Conservation (phyloP, 2,329 filamentous ascomycete genomes). For the Monascus ruber region DNA sequence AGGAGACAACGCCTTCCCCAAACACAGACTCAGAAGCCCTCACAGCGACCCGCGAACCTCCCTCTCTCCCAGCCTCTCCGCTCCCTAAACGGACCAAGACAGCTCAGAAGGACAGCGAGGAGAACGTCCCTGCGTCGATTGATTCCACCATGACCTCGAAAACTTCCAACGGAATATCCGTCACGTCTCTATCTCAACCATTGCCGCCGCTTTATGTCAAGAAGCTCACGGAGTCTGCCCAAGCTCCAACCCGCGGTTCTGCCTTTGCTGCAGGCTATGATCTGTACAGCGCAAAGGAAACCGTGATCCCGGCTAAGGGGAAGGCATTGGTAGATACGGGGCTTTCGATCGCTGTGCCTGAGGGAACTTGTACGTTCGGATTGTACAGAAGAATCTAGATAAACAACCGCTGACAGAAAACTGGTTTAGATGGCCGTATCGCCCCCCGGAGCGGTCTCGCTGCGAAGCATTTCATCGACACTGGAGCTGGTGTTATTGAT, state of each 20-base stretch:
- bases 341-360: slow-evolving; percentile 80
- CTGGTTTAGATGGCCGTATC: slow-evolving; percentile 62
- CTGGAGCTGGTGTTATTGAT: slow-evolving; percentile 91
- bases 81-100: slow-evolving; percentile 70
- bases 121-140: slow-evolving; percentile 12
- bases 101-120: slow-evolving; percentile 13
- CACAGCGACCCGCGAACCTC: slow-evolving; percentile 32
- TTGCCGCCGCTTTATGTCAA: slow-evolving; percentile 67
- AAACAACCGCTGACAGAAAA: slow-evolving; percentile 3
- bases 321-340: slow-evolving; percentile 84
- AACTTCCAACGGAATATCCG: slow-evolving; percentile 19
- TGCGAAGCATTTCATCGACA: slow-evolving; percentile 90
- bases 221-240: slow-evolving; percentile 70
- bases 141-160: slow-evolving; percentile 16
- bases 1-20: slow-evolving; percentile 30
- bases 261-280: slow-evolving; percentile 90
- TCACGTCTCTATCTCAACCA: slow-evolving; percentile 29
- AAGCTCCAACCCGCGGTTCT: slow-evolving; percentile 76
- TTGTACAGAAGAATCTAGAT: background rate
- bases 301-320: slow-evolving; percentile 66
- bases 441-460: slow-evolving; percentile 87
- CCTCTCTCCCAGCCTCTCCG: slow-evolving; percentile 58
- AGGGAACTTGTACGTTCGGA: slow-evolving; percentile 63
- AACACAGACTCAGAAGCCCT: slow-evolving; percentile 9
- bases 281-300: slow-evolving; percentile 65